Evolutionary conservation across 192 early-diverging fungal genomes (phyloP).

Genomic region (Backusella luteola): DNA sequence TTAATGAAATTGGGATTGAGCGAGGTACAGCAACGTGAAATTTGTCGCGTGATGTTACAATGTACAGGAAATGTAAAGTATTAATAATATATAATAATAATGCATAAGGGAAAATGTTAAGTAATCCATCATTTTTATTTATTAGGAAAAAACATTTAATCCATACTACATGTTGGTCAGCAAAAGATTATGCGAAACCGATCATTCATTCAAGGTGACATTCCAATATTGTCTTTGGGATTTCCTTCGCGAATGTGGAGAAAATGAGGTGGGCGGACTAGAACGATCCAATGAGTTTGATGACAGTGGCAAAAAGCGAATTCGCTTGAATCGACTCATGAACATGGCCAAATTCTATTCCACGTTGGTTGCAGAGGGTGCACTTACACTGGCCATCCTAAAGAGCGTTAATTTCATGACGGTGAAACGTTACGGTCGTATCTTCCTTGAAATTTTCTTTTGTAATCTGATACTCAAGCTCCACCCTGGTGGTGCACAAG

Average conservation of each 20-base stretch:
- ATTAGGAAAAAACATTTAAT: constrained; percentile 84
- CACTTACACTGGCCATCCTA: constrained; percentile 73
- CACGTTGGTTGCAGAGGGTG: constrained; percentile 68
- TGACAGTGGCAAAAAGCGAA: constrained; percentile 21
- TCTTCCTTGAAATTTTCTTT: constrained; percentile 75
- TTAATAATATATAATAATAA: neutral
- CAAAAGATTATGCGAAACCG: constrained; percentile 71
- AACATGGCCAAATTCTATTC: constrained; percentile 86
- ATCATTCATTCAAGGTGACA: constrained; percentile 84
- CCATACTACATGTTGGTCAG: constrained; percentile 91
- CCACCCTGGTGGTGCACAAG: constrained; percentile 52
- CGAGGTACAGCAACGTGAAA: constrained; percentile 93
- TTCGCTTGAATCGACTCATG: constrained; percentile 70
- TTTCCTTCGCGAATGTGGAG: constrained; percentile 81
- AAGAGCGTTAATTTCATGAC: constrained; percentile 77
- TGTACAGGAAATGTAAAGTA: constrained; percentile 74
- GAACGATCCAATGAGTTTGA: constrained; percentile 41
- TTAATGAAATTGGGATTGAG: constrained; percentile 82
- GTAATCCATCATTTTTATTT: neutral
- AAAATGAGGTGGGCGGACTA: constrained; percentile 76
- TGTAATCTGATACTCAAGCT: constrained; percentile 66
- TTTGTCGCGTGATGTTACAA: constrained; percentile 88
- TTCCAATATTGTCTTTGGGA: constrained; percentile 97
- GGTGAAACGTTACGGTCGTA: constrained; percentile 52
- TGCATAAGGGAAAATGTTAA: neutral